Base-by-base conservation (phyloP, 1,139 yeast genomes). In the Debaryomyces robertsiae region DNA sequence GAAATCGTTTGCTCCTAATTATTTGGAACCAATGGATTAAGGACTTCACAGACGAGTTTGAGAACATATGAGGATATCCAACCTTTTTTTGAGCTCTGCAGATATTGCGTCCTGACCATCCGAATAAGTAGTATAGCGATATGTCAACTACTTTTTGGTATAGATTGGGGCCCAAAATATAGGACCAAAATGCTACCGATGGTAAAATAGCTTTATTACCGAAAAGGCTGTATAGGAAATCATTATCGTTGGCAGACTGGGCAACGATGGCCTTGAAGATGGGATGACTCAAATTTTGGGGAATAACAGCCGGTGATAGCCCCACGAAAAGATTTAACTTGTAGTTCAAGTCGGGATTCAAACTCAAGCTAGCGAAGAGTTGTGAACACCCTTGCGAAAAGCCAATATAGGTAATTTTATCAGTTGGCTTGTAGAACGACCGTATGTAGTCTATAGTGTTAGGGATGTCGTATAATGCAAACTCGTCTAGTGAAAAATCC, bases 401-500 rank as follows among this genome's bases (percentile, higher is more conserved):
- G 3, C 77, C 77, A 27, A 73, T 57, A 42, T 68, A 73, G 2
- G 65, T 58, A 24, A 72, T 52, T 37, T 53, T 48, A 16, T 34
- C 33, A 4, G 32, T 25, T 3, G 39, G 41, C 10, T 32, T 27
- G 41, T 58, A 57, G 35, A 44, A 46, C 9, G 47, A 41, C 23
- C 35, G 38, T 15, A 89, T 78, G 58, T 86, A 85, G 48, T 78
- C 77, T 10, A 89, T 73, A 4, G 84, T 73, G 49, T 83, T 80
- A 2, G 96, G 96, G 32, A 89, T 86, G 57, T 89, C 96, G 55
- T 76, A 84, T 46, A 84, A 63, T 2, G 95, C 94, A 63, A 84
- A 86, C 57, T 89, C 95, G 61, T 89, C 96, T 38, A 89, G 73
- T 17, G 91, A 82, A 53, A 85, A 89, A 61, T 88, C 79, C 96